Evolutionary conservation across 164 flowering plant genomes (phyloP).

Genomic region (Vitis amurensis): DNA sequence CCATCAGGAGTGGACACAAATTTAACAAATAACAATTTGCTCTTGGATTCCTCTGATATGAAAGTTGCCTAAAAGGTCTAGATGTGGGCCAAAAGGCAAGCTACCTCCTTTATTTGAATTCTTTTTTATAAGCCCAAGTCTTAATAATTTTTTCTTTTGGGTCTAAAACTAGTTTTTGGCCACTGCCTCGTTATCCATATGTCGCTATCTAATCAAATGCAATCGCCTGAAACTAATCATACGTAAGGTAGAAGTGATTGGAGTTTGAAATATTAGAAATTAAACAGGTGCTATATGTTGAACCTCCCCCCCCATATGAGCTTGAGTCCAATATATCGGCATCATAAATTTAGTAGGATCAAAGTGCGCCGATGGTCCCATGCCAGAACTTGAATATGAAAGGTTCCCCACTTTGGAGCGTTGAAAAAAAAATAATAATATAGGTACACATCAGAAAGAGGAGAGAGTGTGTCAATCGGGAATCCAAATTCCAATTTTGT

Average conservation of each 20-base stretch:
- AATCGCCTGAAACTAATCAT: neutral
- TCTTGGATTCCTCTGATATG: no score
- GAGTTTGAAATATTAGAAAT: neutral
- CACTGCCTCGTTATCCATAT: neutral
- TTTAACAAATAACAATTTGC: no score
- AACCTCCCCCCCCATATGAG: neutral
- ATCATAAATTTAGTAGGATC: neutral
- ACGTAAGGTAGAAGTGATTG: neutral
- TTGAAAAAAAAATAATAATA: neutral
- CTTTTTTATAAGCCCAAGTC: no score
- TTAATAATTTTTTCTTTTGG: no score
- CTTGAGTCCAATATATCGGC: neutral
- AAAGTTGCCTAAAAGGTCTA: no score
- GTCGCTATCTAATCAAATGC: neutral
- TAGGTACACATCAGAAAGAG: neutral
- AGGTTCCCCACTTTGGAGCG: neutral
- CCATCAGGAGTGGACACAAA: no score
- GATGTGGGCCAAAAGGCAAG: neutral
- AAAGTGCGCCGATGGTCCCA: neutral
- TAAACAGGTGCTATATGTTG: neutral
- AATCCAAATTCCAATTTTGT: neutral
- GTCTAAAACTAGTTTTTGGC: neutral
- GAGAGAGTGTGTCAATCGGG: neutral
- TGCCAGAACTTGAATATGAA: neutral
- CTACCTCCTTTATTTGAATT: no score